Conservation (phyloP, 2,329 filamentous ascomycete species). For the Xylaria sp. region DNA sequence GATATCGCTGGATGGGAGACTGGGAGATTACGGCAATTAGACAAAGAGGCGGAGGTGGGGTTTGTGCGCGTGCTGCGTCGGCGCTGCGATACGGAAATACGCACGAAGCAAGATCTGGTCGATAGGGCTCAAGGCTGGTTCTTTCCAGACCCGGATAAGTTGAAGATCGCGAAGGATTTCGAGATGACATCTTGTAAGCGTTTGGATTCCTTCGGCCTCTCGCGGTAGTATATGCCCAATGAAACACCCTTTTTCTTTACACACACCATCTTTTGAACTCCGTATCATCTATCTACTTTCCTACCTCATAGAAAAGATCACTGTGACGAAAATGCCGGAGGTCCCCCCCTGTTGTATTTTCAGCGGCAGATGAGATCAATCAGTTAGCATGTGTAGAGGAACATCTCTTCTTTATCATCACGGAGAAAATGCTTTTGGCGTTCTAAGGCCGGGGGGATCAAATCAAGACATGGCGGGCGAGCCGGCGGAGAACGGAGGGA, state of each 20-base stretch:
- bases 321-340: too few species aligned
- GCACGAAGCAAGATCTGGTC: conserved; percentile 67
- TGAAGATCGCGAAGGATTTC: conserved; percentile 68
- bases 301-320: too few species aligned
- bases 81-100: conserved; percentile 77
- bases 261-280: too few species aligned
- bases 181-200: conserved; percentile 60
- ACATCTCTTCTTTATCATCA: too few species aligned
- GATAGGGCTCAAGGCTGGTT: conserved; percentile 90
- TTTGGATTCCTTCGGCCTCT: conserved; percentile 52
- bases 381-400: too few species aligned
- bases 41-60: conserved; percentile 75
- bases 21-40: conserved; percentile 74
- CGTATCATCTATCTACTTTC: too few species aligned
- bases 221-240: conserved; percentile 31
- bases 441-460: conserved; percentile 18
- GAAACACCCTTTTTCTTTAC: too few species aligned
- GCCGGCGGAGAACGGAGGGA: background rate
- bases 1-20: conserved; percentile 75
- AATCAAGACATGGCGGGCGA: background rate
- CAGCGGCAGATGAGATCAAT: too few species aligned
- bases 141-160: conserved; percentile 77
- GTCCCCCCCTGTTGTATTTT: background rate
- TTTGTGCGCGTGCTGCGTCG: conserved; percentile 71
- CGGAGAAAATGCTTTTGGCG: background rate